A percentile compares a stretch with the other conserved stretches of the same genome.
Conservation (phyloP, 148 eudicot genomes). For the Rhododendron molle region DNA sequence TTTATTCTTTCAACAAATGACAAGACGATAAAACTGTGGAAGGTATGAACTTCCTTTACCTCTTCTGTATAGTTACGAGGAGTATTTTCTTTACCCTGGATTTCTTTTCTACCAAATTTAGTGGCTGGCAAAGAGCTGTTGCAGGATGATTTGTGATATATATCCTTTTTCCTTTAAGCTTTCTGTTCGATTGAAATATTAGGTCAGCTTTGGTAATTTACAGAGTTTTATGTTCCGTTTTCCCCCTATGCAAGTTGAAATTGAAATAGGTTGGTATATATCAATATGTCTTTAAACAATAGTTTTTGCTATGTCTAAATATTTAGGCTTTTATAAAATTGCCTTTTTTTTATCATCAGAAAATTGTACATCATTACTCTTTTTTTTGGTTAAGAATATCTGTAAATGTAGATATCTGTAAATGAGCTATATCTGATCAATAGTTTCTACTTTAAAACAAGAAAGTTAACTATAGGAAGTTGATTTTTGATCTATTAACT, state of each 20-base stretch:
- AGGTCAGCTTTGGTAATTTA: background rate
- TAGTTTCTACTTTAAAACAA: background rate
- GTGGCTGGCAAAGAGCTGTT: background rate
- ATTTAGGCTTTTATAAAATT: background rate
- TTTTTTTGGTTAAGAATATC: background rate
- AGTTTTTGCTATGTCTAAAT: background rate
- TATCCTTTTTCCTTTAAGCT: background rate
- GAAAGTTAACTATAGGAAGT: background rate
- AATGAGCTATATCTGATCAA: background rate
- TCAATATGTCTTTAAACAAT: background rate
- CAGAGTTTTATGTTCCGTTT: background rate
- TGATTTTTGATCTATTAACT: background rate
- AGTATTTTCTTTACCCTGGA: background rate
- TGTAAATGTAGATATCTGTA: background rate
- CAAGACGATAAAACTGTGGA: slow-evolving; percentile 69
- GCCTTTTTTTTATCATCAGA: background rate
- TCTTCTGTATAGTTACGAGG: background rate
- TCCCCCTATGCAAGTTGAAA: background rate
- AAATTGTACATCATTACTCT: background rate
- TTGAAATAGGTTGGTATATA: background rate
- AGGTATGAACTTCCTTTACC: slow-evolving; percentile 32
- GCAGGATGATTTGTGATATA: background rate
- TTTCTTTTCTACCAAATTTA: background rate
- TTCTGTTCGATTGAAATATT: background rate
- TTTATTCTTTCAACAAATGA: slow-evolving; percentile 64